Conservation (phyloP, 805 yeast genomes). For the Priceomyces medius region DNA sequence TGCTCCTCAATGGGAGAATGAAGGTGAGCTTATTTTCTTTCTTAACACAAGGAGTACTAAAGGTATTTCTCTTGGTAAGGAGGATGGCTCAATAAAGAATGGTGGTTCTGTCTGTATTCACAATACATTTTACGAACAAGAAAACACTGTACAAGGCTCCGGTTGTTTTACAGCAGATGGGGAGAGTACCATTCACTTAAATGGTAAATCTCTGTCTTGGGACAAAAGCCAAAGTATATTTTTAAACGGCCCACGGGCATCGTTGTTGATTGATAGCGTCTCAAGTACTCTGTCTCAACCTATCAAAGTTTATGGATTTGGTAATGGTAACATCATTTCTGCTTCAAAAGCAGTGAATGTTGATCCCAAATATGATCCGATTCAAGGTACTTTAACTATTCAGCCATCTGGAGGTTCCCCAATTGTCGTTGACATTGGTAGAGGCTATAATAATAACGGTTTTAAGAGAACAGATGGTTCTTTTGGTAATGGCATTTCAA, state of each 20-base stretch:
- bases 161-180: conserved; percentile 26
- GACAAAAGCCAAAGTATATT: conserved; percentile 14
- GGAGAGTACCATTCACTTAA: conserved; percentile 7
- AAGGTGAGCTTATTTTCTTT: conserved; percentile 20
- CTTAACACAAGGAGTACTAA: conserved; percentile 20
- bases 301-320: conserved; percentile 23
- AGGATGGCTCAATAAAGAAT: conserved; percentile 14
- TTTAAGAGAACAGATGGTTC: background rate
- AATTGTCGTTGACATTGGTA: conserved; percentile 8
- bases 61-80: conserved; percentile 17
- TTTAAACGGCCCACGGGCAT: conserved; percentile 16
- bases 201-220: background rate
- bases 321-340: conserved; percentile 22
- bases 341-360: conserved; percentile 1
- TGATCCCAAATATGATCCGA: conserved; percentile 8
- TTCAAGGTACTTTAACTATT: conserved; percentile 20
- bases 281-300: conserved; percentile 14
- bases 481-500: background rate
- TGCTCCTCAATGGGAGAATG: conserved; percentile 16
- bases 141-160: conserved; percentile 18
- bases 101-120: conserved; percentile 26
- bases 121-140: conserved; percentile 21
- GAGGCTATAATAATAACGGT: conserved; percentile 3
- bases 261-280: conserved; percentile 15
- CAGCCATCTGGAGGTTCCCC: background rate